Conservation (phyloP, 192 early-diverging fungal species). For the Umbelopsis vinacea region DNA sequence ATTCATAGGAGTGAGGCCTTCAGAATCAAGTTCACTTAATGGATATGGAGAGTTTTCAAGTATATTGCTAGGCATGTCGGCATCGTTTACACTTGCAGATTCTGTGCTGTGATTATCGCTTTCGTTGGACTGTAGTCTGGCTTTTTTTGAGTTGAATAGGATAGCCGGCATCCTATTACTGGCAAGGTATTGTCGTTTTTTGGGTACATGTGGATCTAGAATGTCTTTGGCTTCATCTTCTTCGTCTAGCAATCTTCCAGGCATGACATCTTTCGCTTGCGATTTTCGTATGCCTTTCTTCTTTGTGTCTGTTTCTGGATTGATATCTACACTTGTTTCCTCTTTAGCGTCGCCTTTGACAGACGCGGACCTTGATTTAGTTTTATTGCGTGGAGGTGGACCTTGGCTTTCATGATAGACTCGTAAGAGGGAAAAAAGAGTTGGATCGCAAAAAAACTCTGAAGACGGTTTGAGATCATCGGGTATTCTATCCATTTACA, state of each 20-base stretch:
- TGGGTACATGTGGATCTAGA: background rate
- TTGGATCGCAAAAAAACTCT: slow-evolving; percentile 26
- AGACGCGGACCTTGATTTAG: background rate
- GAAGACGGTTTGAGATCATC: slow-evolving; percentile 6
- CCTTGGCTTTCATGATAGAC: slow-evolving; percentile 8
- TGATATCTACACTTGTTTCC: background rate
- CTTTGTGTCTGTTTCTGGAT: background rate
- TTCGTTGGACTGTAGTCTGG: background rate
- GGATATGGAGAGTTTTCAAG: too few species aligned
- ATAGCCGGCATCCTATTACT: slow-evolving; percentile 1
- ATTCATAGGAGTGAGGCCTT: background rate
- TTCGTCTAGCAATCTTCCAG: slow-evolving; percentile 20
- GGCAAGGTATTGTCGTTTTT: slow-evolving; percentile 9
- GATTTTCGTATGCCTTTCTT: background rate
- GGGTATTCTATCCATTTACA: background rate
- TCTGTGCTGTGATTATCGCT: background rate
- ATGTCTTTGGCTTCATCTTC: slow-evolving; percentile 3
- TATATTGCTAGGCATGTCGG: too few species aligned
- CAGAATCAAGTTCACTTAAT: too few species aligned
- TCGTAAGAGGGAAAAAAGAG: slow-evolving; percentile 21
- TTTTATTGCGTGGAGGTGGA: background rate
- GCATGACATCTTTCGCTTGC: slow-evolving; percentile 28
- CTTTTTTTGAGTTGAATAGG: background rate
- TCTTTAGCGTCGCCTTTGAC: background rate
- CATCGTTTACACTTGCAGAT: background rate